Evolutionary conservation across 768 basidiomycete species (phyloP).

Genomic region (Tricholoma furcatifolium): DNA sequence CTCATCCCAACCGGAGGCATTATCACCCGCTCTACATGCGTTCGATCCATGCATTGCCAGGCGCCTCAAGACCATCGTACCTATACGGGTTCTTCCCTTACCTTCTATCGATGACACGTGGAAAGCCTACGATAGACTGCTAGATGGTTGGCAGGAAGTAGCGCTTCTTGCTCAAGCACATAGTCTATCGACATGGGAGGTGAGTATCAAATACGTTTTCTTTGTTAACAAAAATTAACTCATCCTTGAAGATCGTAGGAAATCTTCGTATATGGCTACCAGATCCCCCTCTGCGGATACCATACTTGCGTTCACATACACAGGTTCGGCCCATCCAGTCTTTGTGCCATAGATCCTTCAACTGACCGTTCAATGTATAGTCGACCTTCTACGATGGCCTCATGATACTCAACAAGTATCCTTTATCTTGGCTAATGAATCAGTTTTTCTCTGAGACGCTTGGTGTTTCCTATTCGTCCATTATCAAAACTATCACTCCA

Average conservation of each 20-base stretch:
- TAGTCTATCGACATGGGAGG: constrained; percentile 63
- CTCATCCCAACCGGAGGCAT: constrained; percentile 32
- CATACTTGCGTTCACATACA: constrained; percentile 62
- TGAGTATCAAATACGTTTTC: constrained; percentile 21
- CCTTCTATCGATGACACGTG: constrained; percentile 52
- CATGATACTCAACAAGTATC: constrained; percentile 49
- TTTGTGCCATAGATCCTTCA: not conserved
- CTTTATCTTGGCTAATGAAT: constrained; percentile 55
- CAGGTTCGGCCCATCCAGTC: constrained; percentile 43
- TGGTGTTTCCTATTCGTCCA: constrained; percentile 49
- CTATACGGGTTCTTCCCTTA: constrained; percentile 58
- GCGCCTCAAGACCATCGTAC: constrained; percentile 65
- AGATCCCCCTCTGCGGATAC: constrained; percentile 35
- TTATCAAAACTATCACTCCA: constrained; percentile 36
- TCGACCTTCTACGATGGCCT: constrained; percentile 58
- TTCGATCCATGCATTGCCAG: constrained; percentile 72
- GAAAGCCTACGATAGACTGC: constrained; percentile 42
- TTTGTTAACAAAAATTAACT: not conserved
- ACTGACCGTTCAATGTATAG: constrained; percentile 30
- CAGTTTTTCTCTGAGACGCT: constrained; percentile 65
- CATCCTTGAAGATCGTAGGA: constrained; percentile 40
- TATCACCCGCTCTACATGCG: constrained; percentile 49
- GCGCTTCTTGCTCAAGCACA: constrained; percentile 41
- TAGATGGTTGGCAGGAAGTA: constrained; percentile 59
- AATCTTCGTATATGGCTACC: constrained; percentile 48